Evolutionary conservation across 1,139 yeast genomes (phyloP), one percentile per base, ranked within the genome.

Genomic region (Protomyces inouyei): DNA sequence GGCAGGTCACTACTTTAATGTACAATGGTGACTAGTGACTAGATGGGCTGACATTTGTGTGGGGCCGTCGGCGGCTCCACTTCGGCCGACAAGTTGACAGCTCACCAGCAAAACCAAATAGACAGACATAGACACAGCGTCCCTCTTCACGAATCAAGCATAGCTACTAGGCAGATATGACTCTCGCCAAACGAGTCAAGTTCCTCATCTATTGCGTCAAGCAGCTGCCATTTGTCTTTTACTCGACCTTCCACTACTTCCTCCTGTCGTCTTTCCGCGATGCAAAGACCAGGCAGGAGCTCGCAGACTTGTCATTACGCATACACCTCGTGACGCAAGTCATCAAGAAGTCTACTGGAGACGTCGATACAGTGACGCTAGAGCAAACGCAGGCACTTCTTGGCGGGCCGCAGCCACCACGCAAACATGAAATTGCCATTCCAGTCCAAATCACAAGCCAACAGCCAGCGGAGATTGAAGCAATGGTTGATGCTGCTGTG

Each of bases 381-480:
- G 63, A 59, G 36, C 43, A 40, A 40, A 45, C 46, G 14, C 63
- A 59, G 43, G 36, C 32, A n/a, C 52, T 59, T 23, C 32, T 55
- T n/a, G 52, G 43, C 35, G 35, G 52, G 14, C 28, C 16, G 9
- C 38, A 23, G 8, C 35, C 57, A 12, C 52, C 36, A n/a, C 52
- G 57, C 21, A 51, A 43, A 38, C 40, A 59, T 36, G 36, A 52
- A 38, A 40, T 55, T 51, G 63, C 57, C 16, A 18, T 59, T 3
- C 52, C 45, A 18, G 40, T 25, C 35, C 35, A 16, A 12, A 23
- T 59, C 53, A 51, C 53, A 2, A 16, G 32, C 36, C 12, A 35
- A n/a, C 40, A 36, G 21, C 55, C 48, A 8, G 32, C 16, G 36
- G 52, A 40, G 35, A 40, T 59, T 23, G 57, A 53, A n/a, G 53